These are phyloP conservation scores for Auriculariales sp. DNA, from an alignment of 768 basidiomycete species.

Conservation along the genomic window DNA sequence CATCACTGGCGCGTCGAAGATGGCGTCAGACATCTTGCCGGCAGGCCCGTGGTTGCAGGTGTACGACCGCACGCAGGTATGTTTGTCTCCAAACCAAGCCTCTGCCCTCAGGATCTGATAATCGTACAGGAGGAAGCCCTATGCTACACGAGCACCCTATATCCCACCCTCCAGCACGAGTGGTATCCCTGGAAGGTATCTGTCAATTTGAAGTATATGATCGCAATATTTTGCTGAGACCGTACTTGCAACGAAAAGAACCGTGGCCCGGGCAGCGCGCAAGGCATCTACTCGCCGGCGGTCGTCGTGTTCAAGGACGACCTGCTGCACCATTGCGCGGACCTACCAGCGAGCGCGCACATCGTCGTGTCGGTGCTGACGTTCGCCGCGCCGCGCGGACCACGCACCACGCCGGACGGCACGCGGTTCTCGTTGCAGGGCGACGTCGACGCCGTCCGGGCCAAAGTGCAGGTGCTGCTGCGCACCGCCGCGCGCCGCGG, in stretches of 20 bases:
- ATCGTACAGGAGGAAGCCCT: conserved; percentile 28
- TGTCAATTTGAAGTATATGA: no score
- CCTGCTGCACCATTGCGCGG: conserved; percentile 26
- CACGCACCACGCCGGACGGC: conserved; percentile 17
- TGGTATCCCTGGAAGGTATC: conserved; percentile 38
- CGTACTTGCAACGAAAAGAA: no score
- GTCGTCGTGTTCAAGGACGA: conserved; percentile 34
- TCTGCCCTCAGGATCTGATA: conserved; percentile 5
- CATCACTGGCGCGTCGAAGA: conserved; percentile 14
- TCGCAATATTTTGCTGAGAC: no score
- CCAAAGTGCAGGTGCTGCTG: conserved; percentile 28
- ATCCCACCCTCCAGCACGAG: conserved; percentile 21
- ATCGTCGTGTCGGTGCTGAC: conserved; percentile 29
- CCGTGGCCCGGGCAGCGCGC: conserved; percentile 23
- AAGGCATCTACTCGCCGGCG: conserved; percentile 29
- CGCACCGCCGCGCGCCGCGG: conserved; percentile 26
- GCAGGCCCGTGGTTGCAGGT: conserved; percentile 20
- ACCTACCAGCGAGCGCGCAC: conserved; percentile 19
- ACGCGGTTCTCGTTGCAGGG: conserved; percentile 10
- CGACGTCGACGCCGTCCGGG: conserved; percentile 21
- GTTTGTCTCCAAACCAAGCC: background rate
- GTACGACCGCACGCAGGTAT: conserved; percentile 20
- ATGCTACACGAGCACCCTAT: conserved; percentile 34
- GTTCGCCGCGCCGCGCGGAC: conserved; percentile 26
- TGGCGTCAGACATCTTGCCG: conserved; percentile 21